Evolutionary conservation across 73 alveolate genomes (phyloP).

Genomic region (Stentor roeselii): DNA sequence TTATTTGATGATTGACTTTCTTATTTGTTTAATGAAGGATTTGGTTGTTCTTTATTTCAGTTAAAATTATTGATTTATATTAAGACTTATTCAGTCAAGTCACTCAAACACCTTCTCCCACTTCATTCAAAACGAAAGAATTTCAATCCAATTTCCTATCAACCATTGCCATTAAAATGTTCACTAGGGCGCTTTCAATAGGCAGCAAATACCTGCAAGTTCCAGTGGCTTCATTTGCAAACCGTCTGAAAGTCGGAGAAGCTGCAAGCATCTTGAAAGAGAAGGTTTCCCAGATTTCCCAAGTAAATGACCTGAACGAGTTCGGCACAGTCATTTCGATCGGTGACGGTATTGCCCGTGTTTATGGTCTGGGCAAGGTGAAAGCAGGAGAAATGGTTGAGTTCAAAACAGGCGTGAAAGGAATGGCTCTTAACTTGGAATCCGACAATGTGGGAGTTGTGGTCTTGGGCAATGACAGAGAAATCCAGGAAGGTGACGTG

Average conservation of each 20-base stretch:
- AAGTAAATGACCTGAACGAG: conserved; percentile 70
- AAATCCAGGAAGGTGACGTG: conserved; percentile 69
- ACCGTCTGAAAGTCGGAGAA: conserved; percentile 54
- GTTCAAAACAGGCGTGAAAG: conserved; percentile 89
- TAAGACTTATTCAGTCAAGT: too few species aligned
- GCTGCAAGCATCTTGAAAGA: conserved; percentile 53
- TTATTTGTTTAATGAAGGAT: too few species aligned
- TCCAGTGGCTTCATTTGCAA: too few species aligned
- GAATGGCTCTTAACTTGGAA: conserved; percentile 94
- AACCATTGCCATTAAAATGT: too few species aligned
- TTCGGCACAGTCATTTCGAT: conserved; percentile 90
- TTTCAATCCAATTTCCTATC: too few species aligned
- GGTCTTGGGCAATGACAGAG: conserved; percentile 85
- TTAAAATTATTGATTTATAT: too few species aligned
- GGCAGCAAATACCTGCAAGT: too few species aligned
- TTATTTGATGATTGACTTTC: too few species aligned
- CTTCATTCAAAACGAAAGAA: too few species aligned
- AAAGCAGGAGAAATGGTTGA: conserved; percentile 94
- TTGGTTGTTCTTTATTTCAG: too few species aligned
- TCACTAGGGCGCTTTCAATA: too few species aligned
- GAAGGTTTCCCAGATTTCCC: conserved; percentile 49
- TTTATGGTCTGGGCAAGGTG: conserved; percentile 86
- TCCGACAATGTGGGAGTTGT: conserved; percentile 94
- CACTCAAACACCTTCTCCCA: too few species aligned
- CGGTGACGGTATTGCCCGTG: conserved; percentile 97